phyloP scores from a whole-genome alignment of 2,329 filamentous ascomycete genomes.

The Sarocladiaceae sp. region DNA sequence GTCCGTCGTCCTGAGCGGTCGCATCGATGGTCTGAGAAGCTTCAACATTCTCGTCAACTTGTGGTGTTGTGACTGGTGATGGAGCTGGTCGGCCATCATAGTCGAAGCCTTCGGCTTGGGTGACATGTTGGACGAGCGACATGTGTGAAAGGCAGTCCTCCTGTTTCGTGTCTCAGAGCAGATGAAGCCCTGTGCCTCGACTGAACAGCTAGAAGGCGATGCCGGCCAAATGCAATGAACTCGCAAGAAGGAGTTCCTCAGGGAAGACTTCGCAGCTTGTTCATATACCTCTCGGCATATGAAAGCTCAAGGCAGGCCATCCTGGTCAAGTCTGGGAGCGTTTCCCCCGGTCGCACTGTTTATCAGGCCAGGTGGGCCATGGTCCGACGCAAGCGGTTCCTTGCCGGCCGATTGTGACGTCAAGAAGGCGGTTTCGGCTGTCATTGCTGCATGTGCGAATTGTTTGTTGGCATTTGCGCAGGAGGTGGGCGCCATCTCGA shows the following conservation, averaged over 20 bases:
- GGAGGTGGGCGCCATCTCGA: too few species aligned
- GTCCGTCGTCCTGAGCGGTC: constrained; percentile 1
- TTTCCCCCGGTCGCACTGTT: not conserved
- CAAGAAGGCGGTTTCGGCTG: not conserved
- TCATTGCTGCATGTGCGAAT: not conserved
- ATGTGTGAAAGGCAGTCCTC: constrained; percentile 18
- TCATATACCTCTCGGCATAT: not conserved
- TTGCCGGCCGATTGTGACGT: not conserved
- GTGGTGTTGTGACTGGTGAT: not conserved
- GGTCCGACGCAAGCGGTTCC: not conserved
- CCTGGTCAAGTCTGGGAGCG: not conserved
- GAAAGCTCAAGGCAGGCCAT: not conserved
- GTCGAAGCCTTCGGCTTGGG: constrained; percentile 36
- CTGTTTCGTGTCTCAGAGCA: too few species aligned
- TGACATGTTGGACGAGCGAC: constrained; percentile 40
- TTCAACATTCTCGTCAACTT: not conserved
- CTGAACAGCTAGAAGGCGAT: too few species aligned
- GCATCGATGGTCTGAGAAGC: not conserved
- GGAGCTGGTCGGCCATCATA: constrained; percentile 21
- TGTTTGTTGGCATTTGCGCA: too few species aligned
- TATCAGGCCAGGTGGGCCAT: not conserved
- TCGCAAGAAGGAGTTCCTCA: not conserved
- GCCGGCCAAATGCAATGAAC: too few species aligned
- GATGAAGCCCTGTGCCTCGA: not conserved
- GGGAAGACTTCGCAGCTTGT: not conserved